Conservation (phyloP, 257 asterid species). For the Petrea volubilis region DNA sequence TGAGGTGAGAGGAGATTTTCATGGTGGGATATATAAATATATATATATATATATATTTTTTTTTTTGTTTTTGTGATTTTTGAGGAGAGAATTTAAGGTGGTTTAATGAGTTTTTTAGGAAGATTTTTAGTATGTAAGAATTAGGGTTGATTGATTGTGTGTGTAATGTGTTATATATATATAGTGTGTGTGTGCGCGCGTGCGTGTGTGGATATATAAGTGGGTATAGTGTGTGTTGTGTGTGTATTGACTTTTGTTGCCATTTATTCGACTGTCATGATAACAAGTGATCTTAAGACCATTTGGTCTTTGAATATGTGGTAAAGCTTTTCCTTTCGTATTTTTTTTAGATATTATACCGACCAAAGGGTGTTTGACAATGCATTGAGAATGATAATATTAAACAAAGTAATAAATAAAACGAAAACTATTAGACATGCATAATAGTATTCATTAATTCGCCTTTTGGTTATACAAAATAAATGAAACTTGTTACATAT, state of each 20-base stretch:
- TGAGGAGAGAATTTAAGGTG: slow-evolving; percentile 9
- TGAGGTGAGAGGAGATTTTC: slow-evolving; percentile 33
- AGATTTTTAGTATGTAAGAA: neutral
- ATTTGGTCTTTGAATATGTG: neutral
- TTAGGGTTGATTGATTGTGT: neutral
- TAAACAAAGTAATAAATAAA: too few relatives aligned
- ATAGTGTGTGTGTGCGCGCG: neutral
- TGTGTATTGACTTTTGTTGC: neutral
- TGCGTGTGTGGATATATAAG: neutral
- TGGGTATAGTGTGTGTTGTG: slow-evolving; percentile 18
- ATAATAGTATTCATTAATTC: too few relatives aligned
- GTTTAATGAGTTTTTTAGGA: neutral
- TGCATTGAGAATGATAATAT: too few relatives aligned
- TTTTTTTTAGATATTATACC: neutral
- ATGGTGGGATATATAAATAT: slow-evolving; percentile 11
- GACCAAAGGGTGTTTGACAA: neutral
- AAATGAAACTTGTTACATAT: too few relatives aligned
- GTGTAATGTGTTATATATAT: neutral
- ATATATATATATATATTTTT: too few relatives aligned
- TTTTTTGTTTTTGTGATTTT: neutral
- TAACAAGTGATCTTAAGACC: slow-evolving; percentile 4
- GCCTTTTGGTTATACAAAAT: too few relatives aligned
- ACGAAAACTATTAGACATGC: too few relatives aligned
- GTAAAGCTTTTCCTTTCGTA: neutral
- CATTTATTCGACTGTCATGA: slow-evolving; percentile 1